These are phyloP conservation scores for Neurospora sp. DNA, from an alignment of 495 filamentous ascomycete species.

Conservation along the genomic window DNA sequence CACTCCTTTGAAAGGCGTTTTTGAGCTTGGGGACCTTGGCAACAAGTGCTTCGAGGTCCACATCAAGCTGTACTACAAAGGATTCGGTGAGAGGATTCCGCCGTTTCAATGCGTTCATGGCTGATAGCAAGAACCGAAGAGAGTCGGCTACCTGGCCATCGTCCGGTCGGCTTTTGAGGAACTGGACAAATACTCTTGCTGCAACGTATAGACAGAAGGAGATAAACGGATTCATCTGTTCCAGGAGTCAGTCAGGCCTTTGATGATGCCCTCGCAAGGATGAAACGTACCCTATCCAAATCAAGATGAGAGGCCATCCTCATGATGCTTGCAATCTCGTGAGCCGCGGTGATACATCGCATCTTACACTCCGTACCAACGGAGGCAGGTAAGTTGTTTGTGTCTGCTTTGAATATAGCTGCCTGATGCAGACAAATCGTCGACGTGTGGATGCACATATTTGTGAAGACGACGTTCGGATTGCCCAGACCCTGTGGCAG, in stretches of 20 bases:
- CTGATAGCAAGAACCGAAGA: conserved; percentile 77
- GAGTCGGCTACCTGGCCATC: conserved; percentile 76
- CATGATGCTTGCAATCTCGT: conserved; percentile 96
- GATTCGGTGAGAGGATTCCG: conserved; percentile 91
- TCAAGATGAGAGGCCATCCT: conserved; percentile 88
- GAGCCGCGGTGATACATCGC: conserved; percentile 84
- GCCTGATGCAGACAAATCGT: conserved; percentile 97
- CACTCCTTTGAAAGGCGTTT: conserved; percentile 37
- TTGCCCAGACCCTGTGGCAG: conserved; percentile 67
- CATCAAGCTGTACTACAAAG: conserved; percentile 87
- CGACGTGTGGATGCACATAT: conserved; percentile 94
- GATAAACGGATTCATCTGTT: conserved; percentile 90
- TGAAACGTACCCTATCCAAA: conserved; percentile 59
- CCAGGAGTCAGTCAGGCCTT: neutral
- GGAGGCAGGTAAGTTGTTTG: conserved; percentile 65
- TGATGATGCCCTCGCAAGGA: neutral
- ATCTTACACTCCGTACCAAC: conserved; percentile 84
- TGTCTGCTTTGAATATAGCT: conserved; percentile 94
- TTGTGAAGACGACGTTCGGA: conserved; percentile 86
- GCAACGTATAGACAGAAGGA: conserved; percentile 94
- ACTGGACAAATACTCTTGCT: conserved; percentile 91
- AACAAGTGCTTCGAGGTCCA: conserved; percentile 69
- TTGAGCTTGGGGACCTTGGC: conserved; percentile 43
- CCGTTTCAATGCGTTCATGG: conserved; percentile 78
- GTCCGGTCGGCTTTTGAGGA: conserved; percentile 77